Conservation (phyloP, 83 land plant species). For the Picea abies region DNA sequence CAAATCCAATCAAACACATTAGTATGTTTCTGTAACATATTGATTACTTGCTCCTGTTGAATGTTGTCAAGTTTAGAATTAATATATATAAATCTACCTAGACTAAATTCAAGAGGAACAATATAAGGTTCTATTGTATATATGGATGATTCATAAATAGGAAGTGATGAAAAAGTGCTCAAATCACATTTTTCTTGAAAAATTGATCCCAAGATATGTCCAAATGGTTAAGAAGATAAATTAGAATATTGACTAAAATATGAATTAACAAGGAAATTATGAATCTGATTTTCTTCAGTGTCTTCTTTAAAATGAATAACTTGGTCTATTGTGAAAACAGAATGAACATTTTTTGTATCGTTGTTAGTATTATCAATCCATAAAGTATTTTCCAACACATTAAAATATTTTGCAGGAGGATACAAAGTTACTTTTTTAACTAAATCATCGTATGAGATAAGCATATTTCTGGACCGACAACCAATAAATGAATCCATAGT, state of each 20-base stretch:
- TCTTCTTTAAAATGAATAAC: too few species aligned
- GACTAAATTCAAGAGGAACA: neutral
- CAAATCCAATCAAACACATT: too few species aligned
- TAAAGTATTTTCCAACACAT: too few species aligned
- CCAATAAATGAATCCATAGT: too few species aligned
- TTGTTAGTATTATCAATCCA: neutral
- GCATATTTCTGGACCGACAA: neutral
- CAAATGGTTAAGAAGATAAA: too few species aligned
- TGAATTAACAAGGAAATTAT: too few species aligned
- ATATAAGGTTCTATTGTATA: neutral
- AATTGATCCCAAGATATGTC: neutral
- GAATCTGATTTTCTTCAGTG: too few species aligned
- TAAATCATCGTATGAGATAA: neutral
- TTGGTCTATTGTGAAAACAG: neutral
- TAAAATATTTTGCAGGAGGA: neutral
- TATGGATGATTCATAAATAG: too few species aligned
- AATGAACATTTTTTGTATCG: accelerated
- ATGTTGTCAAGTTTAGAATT: too few species aligned
- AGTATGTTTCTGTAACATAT: too few species aligned
- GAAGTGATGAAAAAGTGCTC: neutral
- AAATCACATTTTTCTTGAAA: neutral
- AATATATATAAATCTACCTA: neutral
- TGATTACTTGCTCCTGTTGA: too few species aligned
- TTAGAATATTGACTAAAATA: too few species aligned
- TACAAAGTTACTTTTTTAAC: neutral